A percentile compares a stretch with the other conserved stretches of the same genome.
These are phyloP conservation scores for Ophiocordyceps sinensis DNA, from an alignment of 2,329 filamentous ascomycete species.

Conservation along the genomic window DNA sequence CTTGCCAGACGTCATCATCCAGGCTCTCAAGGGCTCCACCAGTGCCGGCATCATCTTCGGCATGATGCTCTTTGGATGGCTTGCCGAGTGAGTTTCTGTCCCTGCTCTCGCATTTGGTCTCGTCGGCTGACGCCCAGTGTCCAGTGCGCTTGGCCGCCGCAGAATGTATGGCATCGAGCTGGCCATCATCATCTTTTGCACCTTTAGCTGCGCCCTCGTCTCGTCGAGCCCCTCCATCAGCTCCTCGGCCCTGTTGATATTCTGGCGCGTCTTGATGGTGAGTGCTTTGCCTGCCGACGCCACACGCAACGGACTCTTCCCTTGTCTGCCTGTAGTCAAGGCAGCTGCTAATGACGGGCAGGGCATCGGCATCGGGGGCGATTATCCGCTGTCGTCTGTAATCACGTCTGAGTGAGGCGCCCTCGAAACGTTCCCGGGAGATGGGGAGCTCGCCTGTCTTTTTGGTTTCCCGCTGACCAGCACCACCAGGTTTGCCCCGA, in stretches of 20 bases:
- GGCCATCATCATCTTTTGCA: slow-evolving; percentile 56
- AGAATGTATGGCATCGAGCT: slow-evolving; percentile 73
- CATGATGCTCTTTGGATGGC: slow-evolving; percentile 61
- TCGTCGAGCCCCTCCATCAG: slow-evolving; percentile 46
- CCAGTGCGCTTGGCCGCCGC: slow-evolving; percentile 51
- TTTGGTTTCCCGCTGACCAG: not conserved
- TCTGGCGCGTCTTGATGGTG: slow-evolving; percentile 64
- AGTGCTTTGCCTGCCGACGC: slow-evolving; percentile 3
- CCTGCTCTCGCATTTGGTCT: not conserved
- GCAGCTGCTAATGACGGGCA: slow-evolving; percentile 5
- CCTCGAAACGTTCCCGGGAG: not conserved
- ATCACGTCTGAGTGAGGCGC: slow-evolving; percentile 56
- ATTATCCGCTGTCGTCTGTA: slow-evolving; percentile 68
- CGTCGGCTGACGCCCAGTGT: not conserved
- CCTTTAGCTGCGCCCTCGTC: slow-evolving; percentile 50
- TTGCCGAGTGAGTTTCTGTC: slow-evolving; percentile 44
- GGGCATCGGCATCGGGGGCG: slow-evolving; percentile 65
- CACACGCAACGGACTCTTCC: no score
- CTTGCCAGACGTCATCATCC: slow-evolving; percentile 51
- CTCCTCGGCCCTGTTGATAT: slow-evolving; percentile 47
- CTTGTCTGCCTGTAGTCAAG: no score
- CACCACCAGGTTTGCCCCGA: slow-evolving; percentile 52
- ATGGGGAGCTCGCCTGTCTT: no score
- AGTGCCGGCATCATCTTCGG: slow-evolving; percentile 67
- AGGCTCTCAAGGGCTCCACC: slow-evolving; percentile 69